Evolutionary conservation across 2,329 filamentous ascomycete genomes (phyloP).

Genomic region (Aureobasidium sp.): DNA sequence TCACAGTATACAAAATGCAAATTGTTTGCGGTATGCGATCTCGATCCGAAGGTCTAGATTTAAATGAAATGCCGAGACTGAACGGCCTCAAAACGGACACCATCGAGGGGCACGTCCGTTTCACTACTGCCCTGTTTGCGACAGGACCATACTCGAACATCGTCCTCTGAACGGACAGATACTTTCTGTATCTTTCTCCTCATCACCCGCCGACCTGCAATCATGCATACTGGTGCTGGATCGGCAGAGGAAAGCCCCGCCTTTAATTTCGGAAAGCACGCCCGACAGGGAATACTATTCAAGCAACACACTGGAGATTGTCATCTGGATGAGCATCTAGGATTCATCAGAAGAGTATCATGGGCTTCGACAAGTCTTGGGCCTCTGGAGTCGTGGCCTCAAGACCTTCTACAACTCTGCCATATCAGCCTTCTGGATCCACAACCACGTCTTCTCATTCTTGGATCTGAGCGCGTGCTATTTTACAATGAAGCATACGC

Average conservation of each 20-base stretch:
- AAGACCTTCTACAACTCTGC: constrained; percentile 15
- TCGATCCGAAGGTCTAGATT: background rate
- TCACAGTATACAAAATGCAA: background rate
- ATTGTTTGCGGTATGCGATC: background rate
- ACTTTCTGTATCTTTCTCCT: background rate
- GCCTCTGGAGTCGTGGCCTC: constrained; percentile 14
- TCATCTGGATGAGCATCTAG: constrained; percentile 6
- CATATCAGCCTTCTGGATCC: constrained; percentile 15
- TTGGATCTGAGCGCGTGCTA: constrained; percentile 12
- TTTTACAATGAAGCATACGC: constrained; percentile 18
- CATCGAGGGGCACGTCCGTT: background rate
- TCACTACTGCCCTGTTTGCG: background rate
- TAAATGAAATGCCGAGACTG: background rate
- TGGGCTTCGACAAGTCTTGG: constrained; percentile 18
- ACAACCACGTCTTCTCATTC: constrained; percentile 14
- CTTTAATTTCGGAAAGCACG: background rate
- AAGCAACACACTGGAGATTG: background rate
- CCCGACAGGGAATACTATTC: background rate
- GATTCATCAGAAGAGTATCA: constrained; percentile 1
- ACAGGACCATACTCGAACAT: background rate
- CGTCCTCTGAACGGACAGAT: background rate
- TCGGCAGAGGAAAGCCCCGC: background rate
- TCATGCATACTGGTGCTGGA: background rate
- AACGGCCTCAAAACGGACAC: background rate
- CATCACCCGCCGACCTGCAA: too few species aligned